Base-by-base conservation (phyloP, 345 rosid genomes). In the Atalantia buxifolia region DNA sequence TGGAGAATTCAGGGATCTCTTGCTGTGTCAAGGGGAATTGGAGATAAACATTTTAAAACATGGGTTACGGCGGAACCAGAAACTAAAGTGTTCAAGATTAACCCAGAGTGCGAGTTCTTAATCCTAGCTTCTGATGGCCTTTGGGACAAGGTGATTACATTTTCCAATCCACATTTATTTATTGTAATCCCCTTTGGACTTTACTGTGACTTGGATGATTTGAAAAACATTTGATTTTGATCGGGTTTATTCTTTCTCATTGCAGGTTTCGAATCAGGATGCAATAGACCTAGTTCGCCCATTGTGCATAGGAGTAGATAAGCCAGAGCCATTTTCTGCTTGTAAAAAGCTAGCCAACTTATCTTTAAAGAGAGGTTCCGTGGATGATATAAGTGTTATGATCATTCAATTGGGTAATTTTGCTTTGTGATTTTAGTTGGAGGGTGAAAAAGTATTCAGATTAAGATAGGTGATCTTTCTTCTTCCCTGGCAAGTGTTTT, bases 21-120 rank as follows among this genome's bases (percentile, higher is more conserved):
- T 22, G 98, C 95, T 3, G 97, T 93, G 31, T 88, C 98, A 4
- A 88, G 98, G 86, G 92, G 91, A 42, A 89, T 95, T 19, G 98
- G 98, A 66, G 98, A 95, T 77, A 74, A 75, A 57, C 86, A 87
- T 25, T 85, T 92, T 7, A 95, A 95, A 79, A 85, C 81, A 24
- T 95, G 95, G 95, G 98, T 93, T 45, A 91, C 78, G 35, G 91
- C 98, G 0, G 94, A 91, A 76, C 98, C 98, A 7, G 98, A 93
- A 71, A 91, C 97, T 1, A 88, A 81, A 79, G 72, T 84, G 0
- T 5, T 91, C 25, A 78, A 56, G 30, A 83, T 95, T 22, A 72
- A 87, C 28, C 77, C 81, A 4, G 89, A 88, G 4, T 88, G 89
- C 65, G 98, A 95, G 86, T 95, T 95, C 87, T 82, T 93, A 82